These are phyloP conservation scores for Aspergillus novofumigatus DNA, from an alignment of 2,329 filamentous ascomycete genomes.

Conservation along the genomic window DNA sequence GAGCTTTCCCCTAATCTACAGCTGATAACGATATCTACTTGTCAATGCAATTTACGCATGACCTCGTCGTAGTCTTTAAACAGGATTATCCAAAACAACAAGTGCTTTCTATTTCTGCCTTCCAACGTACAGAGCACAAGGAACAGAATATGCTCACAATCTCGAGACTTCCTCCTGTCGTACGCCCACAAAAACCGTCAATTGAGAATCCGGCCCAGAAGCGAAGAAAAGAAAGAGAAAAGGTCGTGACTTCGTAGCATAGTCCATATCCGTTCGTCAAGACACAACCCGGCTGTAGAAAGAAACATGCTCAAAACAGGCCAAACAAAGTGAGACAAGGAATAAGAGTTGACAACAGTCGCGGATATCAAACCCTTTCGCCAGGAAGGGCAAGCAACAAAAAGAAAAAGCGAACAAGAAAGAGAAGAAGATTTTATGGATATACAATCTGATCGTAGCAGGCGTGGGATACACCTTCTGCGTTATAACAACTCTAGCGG, in stretches of 20 bases:
- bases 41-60: background rate
- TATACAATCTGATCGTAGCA: background rate
- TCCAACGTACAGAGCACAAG: background rate
- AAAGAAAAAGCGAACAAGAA: conserved; percentile 6
- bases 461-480: background rate
- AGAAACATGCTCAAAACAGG: conserved; percentile 3
- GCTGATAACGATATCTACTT: background rate
- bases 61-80: background rate
- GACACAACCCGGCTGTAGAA: conserved; percentile 1
- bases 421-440: background rate
- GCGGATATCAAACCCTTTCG: background rate
- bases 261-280: conserved; percentile 4
- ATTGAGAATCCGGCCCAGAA: background rate
- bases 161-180: background rate
- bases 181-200: background rate
- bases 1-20: background rate
- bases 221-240: background rate
- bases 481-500: background rate
- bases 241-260: conserved; percentile 3
- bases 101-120: background rate
- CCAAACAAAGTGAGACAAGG: background rate
- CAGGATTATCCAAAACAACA: background rate
- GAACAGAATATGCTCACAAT: too few species aligned
- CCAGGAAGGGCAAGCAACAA: background rate
- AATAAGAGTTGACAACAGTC: background rate